Percentiles rank a stretch among this genome's conserved stretches.
These are phyloP conservation scores for Neonothopanus nambi DNA, from an alignment of 1,284 basidiomycete species.

Conservation along the genomic window DNA sequence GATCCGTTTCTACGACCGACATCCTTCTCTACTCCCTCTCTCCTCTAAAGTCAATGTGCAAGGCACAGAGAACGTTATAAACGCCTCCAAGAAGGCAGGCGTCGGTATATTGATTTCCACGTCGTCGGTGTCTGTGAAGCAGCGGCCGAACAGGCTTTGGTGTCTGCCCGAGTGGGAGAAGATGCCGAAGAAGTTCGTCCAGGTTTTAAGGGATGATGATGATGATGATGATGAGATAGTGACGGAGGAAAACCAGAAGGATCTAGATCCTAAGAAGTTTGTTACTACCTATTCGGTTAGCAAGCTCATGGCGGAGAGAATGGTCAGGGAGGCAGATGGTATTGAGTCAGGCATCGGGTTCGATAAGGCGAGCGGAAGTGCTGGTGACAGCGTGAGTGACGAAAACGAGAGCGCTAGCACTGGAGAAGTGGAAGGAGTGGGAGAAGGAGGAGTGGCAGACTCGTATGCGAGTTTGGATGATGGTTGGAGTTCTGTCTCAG, in stretches of 20 bases:
- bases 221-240: constrained; percentile 35
- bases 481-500: too few species aligned
- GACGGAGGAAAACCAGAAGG: constrained; percentile 43
- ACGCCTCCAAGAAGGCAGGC: constrained; percentile 39
- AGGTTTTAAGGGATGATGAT: constrained; percentile 43
- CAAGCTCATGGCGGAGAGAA: not conserved
- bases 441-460: too few species aligned
- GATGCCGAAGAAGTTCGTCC: constrained; percentile 41
- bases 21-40: constrained; percentile 36
- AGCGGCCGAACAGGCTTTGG: constrained; percentile 45
- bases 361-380: too few species aligned
- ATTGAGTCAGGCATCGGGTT: too few species aligned
- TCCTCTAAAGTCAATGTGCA: constrained; percentile 49
- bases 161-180: constrained; percentile 52
- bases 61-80: constrained; percentile 49
- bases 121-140: constrained; percentile 50
- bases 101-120: constrained; percentile 48
- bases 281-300: not conserved
- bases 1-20: constrained; percentile 57
- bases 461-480: too few species aligned
- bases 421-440: too few species aligned
- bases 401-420: too few species aligned
- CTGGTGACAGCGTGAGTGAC: too few species aligned
- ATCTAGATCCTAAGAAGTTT: constrained; percentile 38
- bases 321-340: not conserved